Percentiles rank a stretch among this genome's conserved stretches.
Conservation (phyloP, 495 filamentous ascomycete species). For the Aspergillus asperescens region DNA sequence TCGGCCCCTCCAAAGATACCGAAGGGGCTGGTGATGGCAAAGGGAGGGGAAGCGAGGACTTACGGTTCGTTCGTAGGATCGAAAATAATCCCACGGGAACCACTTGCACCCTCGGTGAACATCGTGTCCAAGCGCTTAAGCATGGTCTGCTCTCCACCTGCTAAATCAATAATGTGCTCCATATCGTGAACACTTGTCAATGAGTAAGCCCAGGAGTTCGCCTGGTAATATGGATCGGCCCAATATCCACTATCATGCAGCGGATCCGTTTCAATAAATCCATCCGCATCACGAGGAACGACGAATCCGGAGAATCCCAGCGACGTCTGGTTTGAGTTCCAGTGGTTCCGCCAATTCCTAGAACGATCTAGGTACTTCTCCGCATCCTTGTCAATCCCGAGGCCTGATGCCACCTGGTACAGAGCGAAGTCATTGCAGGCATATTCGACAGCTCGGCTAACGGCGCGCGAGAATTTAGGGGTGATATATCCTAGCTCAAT, state of each 20-base stretch:
- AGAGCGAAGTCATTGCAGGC: slow-evolving; percentile 64
- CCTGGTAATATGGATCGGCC: slow-evolving; percentile 60
- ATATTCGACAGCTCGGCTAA: slow-evolving; percentile 65
- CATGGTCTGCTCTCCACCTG: slow-evolving; percentile 47
- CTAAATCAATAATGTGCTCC: slow-evolving; percentile 48
- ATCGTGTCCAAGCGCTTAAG: slow-evolving; percentile 38
- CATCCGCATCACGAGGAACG: slow-evolving; percentile 51
- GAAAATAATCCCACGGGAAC: slow-evolving; percentile 54
- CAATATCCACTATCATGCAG: slow-evolving; percentile 54
- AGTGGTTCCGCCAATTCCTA: slow-evolving; percentile 68
- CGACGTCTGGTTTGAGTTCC: slow-evolving; percentile 52
- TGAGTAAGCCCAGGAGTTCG: slow-evolving; percentile 62
- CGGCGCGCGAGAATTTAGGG: slow-evolving; percentile 54
- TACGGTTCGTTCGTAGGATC: slow-evolving; percentile 65
- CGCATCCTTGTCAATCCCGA: slow-evolving; percentile 48
- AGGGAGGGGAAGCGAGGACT: slow-evolving; percentile 13
- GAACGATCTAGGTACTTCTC: slow-evolving; percentile 59
- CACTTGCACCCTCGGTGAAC: slow-evolving; percentile 42
- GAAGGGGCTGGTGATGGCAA: not conserved
- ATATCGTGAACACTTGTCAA: slow-evolving; percentile 68
- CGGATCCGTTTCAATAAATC: slow-evolving; percentile 57
- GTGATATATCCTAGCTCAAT: slow-evolving; percentile 59
- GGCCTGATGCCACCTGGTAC: slow-evolving; percentile 45
- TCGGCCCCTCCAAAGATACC: not conserved
- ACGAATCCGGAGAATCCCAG: slow-evolving; percentile 60